Conservation (phyloP, 345 rosid species). For the Brassica incana region DNA sequence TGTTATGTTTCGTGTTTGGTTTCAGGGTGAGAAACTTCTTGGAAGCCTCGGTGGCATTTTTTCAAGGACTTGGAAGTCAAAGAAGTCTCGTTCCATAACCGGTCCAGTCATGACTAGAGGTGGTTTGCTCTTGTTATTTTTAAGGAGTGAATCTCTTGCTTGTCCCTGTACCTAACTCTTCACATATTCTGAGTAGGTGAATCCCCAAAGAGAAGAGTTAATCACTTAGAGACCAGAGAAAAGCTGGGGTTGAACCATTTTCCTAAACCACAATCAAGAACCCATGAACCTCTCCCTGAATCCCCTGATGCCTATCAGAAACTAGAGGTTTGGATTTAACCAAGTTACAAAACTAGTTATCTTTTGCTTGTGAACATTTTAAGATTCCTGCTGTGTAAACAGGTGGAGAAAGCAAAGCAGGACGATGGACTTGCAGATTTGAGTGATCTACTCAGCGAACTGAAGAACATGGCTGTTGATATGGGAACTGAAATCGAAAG, state of each 20-base stretch:
- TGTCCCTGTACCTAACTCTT: neutral
- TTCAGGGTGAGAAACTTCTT: slow-evolving; percentile 92
- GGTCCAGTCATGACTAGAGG: slow-evolving; percentile 76
- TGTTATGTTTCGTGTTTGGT: slow-evolving; percentile 28
- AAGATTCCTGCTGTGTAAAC: slow-evolving; percentile 16
- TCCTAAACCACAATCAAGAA: slow-evolving; percentile 45
- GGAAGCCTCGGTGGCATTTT: slow-evolving; percentile 90
- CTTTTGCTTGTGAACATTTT: neutral
- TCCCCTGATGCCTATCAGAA: slow-evolving; percentile 62
- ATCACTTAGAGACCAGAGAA: slow-evolving; percentile 63
- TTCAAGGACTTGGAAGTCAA: slow-evolving; percentile 88
- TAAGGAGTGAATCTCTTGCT: neutral
- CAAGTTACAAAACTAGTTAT: neutral
- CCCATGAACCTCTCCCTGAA: slow-evolving; percentile 47
- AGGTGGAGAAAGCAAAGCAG: slow-evolving; percentile 80
- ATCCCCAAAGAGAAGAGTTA: slow-evolving; percentile 51
- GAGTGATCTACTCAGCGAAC: slow-evolving; percentile 67
- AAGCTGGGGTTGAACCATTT: slow-evolving; percentile 67
- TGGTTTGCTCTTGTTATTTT: slow-evolving; percentile 42
- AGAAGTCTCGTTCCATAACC: slow-evolving; percentile 61
- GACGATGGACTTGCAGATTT: slow-evolving; percentile 75
- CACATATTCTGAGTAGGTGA: slow-evolving; percentile 9
- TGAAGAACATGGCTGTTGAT: slow-evolving; percentile 82
- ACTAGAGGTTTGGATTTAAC: slow-evolving; percentile 58
- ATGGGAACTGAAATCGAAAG: slow-evolving; percentile 83